These are phyloP conservation scores for Fusarium lateritium DNA, from an alignment of 2,329 filamentous ascomycete species.

Conservation along the genomic window DNA sequence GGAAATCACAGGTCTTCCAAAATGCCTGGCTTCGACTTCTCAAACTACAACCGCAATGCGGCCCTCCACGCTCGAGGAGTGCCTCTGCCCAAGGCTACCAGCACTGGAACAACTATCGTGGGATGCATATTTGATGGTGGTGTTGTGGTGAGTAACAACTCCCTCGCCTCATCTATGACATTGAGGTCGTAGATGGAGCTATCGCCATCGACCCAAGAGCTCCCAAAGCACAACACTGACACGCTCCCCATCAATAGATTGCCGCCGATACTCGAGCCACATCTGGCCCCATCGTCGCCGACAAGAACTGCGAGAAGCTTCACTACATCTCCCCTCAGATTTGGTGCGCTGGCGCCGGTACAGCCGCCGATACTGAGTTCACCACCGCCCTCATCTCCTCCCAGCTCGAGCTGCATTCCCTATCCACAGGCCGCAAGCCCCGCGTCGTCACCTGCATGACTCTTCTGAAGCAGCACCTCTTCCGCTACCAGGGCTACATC, in stretches of 20 bases:
- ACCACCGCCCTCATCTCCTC: conserved; percentile 98
- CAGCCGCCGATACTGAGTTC: conserved; percentile 98
- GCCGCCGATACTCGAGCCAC: conserved; percentile 98
- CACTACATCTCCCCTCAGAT: conserved; percentile 99
- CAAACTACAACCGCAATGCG: conserved; percentile 99
- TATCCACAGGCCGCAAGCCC: conserved; percentile 95
- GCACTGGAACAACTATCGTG: conserved; percentile 98
- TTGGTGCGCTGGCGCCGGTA: conserved; percentile 98
- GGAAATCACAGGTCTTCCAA: conserved; percentile 54
- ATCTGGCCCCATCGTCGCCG: conserved; percentile 96
- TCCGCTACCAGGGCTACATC: conserved; percentile 97
- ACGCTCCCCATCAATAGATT: conserved; percentile 71
- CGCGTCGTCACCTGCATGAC: conserved; percentile 99
- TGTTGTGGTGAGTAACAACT: conserved; percentile 79
- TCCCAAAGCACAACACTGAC: conserved; percentile 33
- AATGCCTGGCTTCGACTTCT: conserved; percentile 99
- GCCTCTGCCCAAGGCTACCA: conserved; percentile 96
- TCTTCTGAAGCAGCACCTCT: conserved; percentile 98
- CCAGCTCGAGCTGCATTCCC: conserved; percentile 95
- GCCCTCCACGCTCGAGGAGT: conserved; percentile 95
- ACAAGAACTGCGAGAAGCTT: conserved; percentile 99
- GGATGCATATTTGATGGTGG: conserved; percentile 97
- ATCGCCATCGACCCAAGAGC: conserved; percentile 22
- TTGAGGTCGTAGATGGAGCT: conserved; percentile 2
- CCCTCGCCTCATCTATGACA: neutral